phyloP scores from a whole-genome alignment of 108 stramenopile species.

The Conticribra weissflogii region DNA sequence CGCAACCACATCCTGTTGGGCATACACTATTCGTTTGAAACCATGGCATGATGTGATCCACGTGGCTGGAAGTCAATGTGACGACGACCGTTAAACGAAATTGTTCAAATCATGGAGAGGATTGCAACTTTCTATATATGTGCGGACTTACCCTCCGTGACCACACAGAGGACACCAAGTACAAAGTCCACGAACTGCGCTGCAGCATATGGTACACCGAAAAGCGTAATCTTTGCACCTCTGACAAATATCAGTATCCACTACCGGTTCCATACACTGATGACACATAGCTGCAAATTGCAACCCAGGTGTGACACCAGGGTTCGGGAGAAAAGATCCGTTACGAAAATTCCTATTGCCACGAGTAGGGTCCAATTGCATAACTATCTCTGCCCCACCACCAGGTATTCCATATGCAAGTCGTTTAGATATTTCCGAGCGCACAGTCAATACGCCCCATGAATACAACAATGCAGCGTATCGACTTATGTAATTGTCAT shows the following conservation, averaged over 20 bases:
- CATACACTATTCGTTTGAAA: conserved; percentile 61
- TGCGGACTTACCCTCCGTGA: conserved; percentile 50
- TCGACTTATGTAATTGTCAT: conserved; percentile 66
- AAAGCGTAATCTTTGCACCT: conserved; percentile 69
- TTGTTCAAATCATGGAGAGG: no score
- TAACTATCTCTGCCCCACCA: conserved; percentile 28
- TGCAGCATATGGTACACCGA: conserved; percentile 76
- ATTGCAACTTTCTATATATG: no score
- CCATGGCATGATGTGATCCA: conserved; percentile 75
- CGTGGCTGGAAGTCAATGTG: not conserved
- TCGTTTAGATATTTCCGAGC: conserved; percentile 76
- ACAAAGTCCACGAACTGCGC: conserved; percentile 72
- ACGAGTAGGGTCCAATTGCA: conserved; percentile 1
- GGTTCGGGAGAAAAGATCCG: conserved; percentile 4
- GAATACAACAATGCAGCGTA: conserved; percentile 72
- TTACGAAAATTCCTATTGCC: conserved; percentile 5
- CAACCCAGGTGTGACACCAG: conserved; percentile 47
- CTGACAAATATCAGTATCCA: conserved; percentile 52
- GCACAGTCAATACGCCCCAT: conserved; percentile 69
- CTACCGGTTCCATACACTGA: conserved; percentile 49
- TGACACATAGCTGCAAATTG: conserved; percentile 57
- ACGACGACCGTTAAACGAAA: no score
- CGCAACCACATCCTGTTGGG: conserved; percentile 85
- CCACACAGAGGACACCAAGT: conserved; percentile 63
- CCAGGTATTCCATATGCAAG: conserved; percentile 47